Base-by-base conservation (phyloP, 257 asterid species). In the Galeopsis tetrahit region DNA sequence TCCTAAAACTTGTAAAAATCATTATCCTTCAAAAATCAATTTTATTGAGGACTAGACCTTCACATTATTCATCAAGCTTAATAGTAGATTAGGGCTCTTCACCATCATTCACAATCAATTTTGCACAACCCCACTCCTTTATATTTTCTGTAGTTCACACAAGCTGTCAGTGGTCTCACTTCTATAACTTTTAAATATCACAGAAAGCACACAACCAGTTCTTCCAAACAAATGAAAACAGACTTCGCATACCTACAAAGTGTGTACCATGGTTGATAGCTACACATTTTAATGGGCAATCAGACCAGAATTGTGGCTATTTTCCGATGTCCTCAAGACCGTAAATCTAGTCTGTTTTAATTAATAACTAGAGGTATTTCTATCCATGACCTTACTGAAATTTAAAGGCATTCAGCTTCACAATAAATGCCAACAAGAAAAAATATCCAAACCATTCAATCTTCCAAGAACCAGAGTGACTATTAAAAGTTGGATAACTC, bases 371-470 rank as follows among this genome's bases (percentile, higher is more conserved):
- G 14, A 14, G 68, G 68, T 61, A 35, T 35, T 39, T 34, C 49
- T 62, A 62, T 69, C 62, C 49, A 15, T 51, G 60, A 60, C 34
- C 74, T 28, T 55, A 69, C 15, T 21, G 66, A 38, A 17, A 56
- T 11, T 55, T 39, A 56, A 40, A 56, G 44, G 66, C 33, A 59
- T 34, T 38, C 60, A 10, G 48, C 59, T 33, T 32, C 75, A 71
- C 53, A 46, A 40, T 9, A 44, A 59, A 32, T 43, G 36, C 33
- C 59, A 62, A 17, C 28, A 5, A 28, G 28, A 7, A 10, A 68
- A 11, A 56, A 40, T 35, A 10, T 9, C 49, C 72, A 49, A 48
- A 11, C 28, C 36, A 35, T 15, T 68, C 51, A 10, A 52, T 68
- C 63, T 68, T 56, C 43, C 14, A 69, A 28, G 56, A 58, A 34